Evolutionary conservation across 805 yeast genomes (phyloP), one percentile per base, ranked within the genome.

Genomic region (Teunomyces lycoperdinae): DNA sequence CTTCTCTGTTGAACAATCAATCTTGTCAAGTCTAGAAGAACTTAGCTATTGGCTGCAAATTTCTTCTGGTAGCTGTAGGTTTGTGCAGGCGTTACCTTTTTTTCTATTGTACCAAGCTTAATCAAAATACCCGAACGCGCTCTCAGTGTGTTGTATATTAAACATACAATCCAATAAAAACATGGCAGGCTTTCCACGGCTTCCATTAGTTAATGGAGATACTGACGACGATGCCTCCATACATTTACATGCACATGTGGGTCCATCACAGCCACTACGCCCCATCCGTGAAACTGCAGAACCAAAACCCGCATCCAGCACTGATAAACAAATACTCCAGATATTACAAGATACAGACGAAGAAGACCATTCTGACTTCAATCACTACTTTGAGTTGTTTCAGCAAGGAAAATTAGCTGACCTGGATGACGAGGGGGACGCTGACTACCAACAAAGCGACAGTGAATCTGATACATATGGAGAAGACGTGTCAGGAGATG

Each of bases 191-290:
- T 72, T 71, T 45, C 73, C 75, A 4, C 55, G 56, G 32, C 58
- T 71, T n/a, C 77, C 76, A 3, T 51, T 51, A 4, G 56, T 70
- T 3, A 58, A 62, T 30, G 76, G 74, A 1, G 74, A 68, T 42
- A 68, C 74, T 1, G 76, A 70, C 46, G 76, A 73, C 32, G 75
- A 71, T 36, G 69, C 67, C 0, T 71, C 77, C 17, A 67, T 72
- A 32, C 77, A 73, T 53, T 55, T 70, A 26, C 60, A 67, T 48
- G 58, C 64, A 31, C 59, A 56, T 7, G 68, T 73, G 3, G 76
- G 76, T 1, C 73, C 71, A 1, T 63, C 76, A 1, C 54, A 56
- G 10, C 77, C 77, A 1, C 53, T 71, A 16, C 56, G 58, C 9
- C 43, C 31, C 14, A 27, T 16, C 11, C 13, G 29, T 13, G 43